phyloP scores from a whole-genome alignment of 352 stramenopile species.

The Albugo candida region DNA sequence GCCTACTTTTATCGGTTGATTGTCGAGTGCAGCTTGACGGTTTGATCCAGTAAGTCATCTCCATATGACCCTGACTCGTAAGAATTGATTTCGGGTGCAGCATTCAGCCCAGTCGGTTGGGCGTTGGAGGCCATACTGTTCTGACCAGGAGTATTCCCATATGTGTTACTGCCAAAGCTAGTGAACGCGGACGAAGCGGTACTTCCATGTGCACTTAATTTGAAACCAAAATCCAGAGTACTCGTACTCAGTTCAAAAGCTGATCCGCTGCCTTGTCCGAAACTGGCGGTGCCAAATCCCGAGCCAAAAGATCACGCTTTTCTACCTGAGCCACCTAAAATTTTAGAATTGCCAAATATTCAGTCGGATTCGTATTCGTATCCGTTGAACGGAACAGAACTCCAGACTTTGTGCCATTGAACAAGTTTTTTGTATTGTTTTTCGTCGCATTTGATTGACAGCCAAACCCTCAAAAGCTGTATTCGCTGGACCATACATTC shows the following conservation, averaged over 20 bases:
- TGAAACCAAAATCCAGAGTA: not conserved
- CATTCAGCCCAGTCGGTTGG: constrained; percentile 28
- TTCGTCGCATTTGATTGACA: constrained; percentile 1
- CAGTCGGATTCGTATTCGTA: no score
- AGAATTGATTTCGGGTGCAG: constrained; percentile 28
- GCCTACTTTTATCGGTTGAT: constrained; percentile 27
- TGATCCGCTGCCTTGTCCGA: not conserved
- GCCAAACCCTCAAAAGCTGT: constrained; percentile 15
- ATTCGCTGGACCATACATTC: constrained; percentile 14
- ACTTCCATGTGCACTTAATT: no score
- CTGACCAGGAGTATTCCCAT: not conserved
- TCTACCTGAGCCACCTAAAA: constrained; percentile 5
- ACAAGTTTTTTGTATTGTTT: no score
- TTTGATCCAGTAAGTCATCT: constrained; percentile 28
- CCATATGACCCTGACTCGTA: constrained; percentile 32
- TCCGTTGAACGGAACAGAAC: no score
- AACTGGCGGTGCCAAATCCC: not conserved
- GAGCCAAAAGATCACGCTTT: constrained; percentile 1
- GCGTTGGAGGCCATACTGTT: constrained; percentile 1
- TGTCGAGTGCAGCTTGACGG: constrained; percentile 31
- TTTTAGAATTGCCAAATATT: no score
- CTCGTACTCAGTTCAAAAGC: not conserved
- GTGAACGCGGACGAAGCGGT: not conserved
- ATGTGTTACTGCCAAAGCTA: not conserved
- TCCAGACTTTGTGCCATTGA: no score